Evolutionary conservation across 129 eudicot genomes (phyloP).

Genomic region (Artemisia annua): DNA sequence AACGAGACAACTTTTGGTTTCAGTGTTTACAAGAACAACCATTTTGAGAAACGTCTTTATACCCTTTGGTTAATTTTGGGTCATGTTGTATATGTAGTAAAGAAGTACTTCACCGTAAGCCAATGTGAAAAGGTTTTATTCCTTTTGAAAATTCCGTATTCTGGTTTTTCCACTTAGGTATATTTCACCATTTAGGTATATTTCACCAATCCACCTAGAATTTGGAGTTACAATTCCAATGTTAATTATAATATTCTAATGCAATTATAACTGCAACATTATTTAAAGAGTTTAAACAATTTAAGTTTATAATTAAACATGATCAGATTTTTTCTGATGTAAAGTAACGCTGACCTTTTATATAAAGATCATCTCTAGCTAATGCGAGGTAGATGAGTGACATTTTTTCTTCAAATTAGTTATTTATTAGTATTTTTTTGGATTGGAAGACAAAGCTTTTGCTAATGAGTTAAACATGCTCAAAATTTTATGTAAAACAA

Average conservation of each 20-base stretch:
- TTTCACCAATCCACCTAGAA: background rate
- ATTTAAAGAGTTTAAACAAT: no score
- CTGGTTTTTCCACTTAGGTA: background rate
- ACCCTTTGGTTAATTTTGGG: constrained; percentile 11
- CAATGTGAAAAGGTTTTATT: constrained; percentile 18
- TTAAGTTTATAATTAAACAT: no score
- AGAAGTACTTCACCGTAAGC: constrained; percentile 10
- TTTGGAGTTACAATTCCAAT: background rate
- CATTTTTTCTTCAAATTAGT: no score
- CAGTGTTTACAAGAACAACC: constrained; percentile 21
- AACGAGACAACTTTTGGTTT: constrained; percentile 21
- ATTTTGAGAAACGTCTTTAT: constrained; percentile 27
- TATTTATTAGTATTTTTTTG: no score
- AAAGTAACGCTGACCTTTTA: no score
- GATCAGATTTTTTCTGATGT: no score
- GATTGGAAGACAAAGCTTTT: no score
- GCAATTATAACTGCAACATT: no score
- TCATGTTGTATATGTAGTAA: constrained; percentile 18
- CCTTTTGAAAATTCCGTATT: constrained; percentile 18
- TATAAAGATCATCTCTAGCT: no score
- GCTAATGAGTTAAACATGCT: no score
- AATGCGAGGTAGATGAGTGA: no score
- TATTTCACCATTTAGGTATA: background rate
- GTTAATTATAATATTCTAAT: background rate
- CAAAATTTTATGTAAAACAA: no score